Percentiles rank a stretch among this genome's conserved stretches.
Conservation (phyloP, 306 rosid genomes). For the Fragaria ananassa region DNA sequence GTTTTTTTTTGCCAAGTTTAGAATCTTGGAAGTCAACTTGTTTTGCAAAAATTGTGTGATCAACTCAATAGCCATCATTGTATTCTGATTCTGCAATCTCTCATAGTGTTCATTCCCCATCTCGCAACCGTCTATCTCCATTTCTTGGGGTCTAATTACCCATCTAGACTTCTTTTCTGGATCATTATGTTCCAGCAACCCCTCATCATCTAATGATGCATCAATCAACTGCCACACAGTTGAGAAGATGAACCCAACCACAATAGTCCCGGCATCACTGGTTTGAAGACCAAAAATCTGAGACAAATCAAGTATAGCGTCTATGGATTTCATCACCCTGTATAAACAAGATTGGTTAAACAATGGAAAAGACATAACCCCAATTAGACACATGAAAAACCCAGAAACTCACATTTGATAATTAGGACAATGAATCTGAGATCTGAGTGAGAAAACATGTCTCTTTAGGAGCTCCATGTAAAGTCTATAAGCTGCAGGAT, state of each 20-base stretch:
- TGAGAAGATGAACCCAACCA: slow-evolving; percentile 80
- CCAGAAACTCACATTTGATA: slow-evolving; percentile 49
- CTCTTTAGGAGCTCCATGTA: slow-evolving; percentile 76
- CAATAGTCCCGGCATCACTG: slow-evolving; percentile 68
- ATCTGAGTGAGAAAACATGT: slow-evolving; percentile 62
- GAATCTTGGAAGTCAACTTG: slow-evolving; percentile 56
- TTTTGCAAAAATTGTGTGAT: slow-evolving; percentile 68
- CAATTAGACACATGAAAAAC: background rate
- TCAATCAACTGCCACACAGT: slow-evolving; percentile 82
- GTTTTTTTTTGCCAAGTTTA: slow-evolving; percentile 66
- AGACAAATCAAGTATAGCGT: slow-evolving; percentile 63
- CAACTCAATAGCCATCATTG: slow-evolving; percentile 60
- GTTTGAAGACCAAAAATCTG: slow-evolving; percentile 52
- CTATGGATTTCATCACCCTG: slow-evolving; percentile 83
- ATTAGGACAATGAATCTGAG: slow-evolving; percentile 55
- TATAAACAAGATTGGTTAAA: slow-evolving; percentile 30
- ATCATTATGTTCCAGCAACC: slow-evolving; percentile 56
- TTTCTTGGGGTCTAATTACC: slow-evolving; percentile 56
- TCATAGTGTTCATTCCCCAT: slow-evolving; percentile 49
- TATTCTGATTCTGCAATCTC: slow-evolving; percentile 54
- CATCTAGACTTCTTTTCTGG: slow-evolving; percentile 63
- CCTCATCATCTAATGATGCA: slow-evolving; percentile 87
- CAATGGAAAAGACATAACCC: slow-evolving; percentile 13
- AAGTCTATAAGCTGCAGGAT: slow-evolving; percentile 80
- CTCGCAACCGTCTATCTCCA: slow-evolving; percentile 61